Percentiles rank a stretch among this genome's conserved stretches.
These are phyloP conservation scores for Cryptosporidium viatorum DNA, from an alignment of 169 alveolate genomes.

Conservation along the genomic window DNA sequence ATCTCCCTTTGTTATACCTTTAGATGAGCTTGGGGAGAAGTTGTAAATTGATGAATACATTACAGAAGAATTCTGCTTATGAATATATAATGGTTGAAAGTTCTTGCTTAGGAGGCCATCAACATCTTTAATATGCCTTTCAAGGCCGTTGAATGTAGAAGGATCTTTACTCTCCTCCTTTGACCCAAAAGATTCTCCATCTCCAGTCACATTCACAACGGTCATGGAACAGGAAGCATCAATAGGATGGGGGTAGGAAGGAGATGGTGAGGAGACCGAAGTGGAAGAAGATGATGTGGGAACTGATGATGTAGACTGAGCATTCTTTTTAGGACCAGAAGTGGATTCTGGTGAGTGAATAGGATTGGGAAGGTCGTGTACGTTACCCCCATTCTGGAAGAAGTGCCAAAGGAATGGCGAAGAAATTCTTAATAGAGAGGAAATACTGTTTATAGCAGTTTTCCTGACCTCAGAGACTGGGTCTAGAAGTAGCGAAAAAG, in stretches of 20 bases:
- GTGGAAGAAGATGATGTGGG: conserved; percentile 9
- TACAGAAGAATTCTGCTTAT: neutral
- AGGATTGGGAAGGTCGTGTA: conserved; percentile 52
- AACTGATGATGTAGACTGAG: neutral
- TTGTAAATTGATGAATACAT: neutral
- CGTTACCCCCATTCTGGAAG: conserved; percentile 69
- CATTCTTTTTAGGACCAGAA: neutral
- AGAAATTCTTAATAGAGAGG: conserved; percentile 62
- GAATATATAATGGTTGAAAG: neutral
- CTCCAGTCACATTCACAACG: neutral
- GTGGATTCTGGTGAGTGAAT: conserved; percentile 13
- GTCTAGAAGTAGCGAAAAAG: conserved; percentile 46
- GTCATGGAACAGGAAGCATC: neutral
- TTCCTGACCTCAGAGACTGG: conserved; percentile 65
- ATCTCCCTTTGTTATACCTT: neutral
- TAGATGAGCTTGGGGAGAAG: conserved; percentile 26
- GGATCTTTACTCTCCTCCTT: neutral
- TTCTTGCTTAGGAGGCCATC: neutral
- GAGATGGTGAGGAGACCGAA: neutral
- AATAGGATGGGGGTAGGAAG: neutral
- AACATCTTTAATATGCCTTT: neutral
- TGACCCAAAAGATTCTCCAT: neutral
- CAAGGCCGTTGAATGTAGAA: neutral
- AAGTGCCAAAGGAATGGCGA: conserved; percentile 70
- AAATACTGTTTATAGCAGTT: conserved; percentile 51